Evolutionary conservation across 1,284 basidiomycete species (phyloP).

Genomic region (Moniliella sp.): DNA sequence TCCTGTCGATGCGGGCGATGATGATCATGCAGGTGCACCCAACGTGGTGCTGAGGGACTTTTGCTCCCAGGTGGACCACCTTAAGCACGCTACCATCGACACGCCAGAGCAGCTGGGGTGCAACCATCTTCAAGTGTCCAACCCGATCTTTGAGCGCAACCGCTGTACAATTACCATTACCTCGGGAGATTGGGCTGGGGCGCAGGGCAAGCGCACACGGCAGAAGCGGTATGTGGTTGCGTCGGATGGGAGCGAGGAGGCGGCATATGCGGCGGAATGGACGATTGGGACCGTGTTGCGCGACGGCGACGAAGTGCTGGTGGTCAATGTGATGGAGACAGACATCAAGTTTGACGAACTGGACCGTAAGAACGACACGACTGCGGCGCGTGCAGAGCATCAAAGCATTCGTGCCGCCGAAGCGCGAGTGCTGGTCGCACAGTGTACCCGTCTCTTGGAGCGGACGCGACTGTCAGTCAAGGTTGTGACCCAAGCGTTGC

Average conservation of each 20-base stretch:
- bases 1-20: slow-evolving; percentile 6
- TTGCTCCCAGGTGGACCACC: no score
- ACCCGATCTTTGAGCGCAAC: slow-evolving; percentile 70
- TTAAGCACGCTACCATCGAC: slow-evolving; percentile 2
- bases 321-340: slow-evolving; percentile 71
- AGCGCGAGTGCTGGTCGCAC: slow-evolving; percentile 58
- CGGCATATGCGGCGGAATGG: slow-evolving; percentile 29
- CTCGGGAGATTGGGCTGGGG: slow-evolving; percentile 38
- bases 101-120: no score
- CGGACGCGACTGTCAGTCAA: slow-evolving; percentile 67
- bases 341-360: slow-evolving; percentile 46
- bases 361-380: slow-evolving; percentile 42
- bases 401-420: slow-evolving; percentile 81
- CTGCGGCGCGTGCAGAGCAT: slow-evolving; percentile 51
- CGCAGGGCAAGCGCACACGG: slow-evolving; percentile 39
- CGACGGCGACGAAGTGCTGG: slow-evolving; percentile 54
- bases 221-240: slow-evolving; percentile 62
- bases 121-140: slow-evolving; percentile 5
- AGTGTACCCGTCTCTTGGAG: slow-evolving; percentile 68
- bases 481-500: slow-evolving; percentile 77
- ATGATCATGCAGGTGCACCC: slow-evolving; percentile 10
- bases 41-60: slow-evolving; percentile 12
- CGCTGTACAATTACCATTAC: slow-evolving; percentile 70
- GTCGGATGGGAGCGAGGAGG: slow-evolving; percentile 65
- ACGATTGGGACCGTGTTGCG: slow-evolving; percentile 82